Percentiles rank a stretch among this genome's conserved stretches.
phyloP scores from a whole-genome alignment of 768 basidiomycete genomes.

The Phanerochaete sordida region DNA sequence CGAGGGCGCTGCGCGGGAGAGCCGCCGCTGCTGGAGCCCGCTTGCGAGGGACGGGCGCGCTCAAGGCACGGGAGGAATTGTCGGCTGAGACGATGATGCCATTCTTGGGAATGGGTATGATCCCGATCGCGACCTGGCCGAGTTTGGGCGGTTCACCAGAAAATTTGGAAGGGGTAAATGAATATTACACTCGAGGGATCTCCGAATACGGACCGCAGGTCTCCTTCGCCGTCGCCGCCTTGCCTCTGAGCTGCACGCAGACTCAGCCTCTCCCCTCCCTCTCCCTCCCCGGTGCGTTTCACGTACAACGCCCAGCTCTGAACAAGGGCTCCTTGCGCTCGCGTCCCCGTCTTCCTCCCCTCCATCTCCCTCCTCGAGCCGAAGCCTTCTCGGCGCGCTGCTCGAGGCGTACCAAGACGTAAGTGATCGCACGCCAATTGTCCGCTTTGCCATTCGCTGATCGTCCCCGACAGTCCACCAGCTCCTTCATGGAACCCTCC shows the following conservation, averaged over 20 bases:
- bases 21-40: background rate
- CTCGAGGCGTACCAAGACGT: conserved; percentile 2
- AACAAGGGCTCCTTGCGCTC: background rate
- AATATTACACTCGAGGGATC: conserved; percentile 7
- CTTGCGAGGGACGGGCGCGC: background rate
- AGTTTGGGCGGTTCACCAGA: background rate
- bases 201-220: conserved; percentile 15
- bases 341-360: background rate
- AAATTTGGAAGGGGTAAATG: conserved; percentile 7
- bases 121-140: background rate
- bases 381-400: background rate
- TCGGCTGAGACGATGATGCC: background rate
- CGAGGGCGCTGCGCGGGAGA: background rate
- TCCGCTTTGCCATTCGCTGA: conserved; percentile 3
- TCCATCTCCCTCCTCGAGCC: background rate
- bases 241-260: conserved; percentile 7
- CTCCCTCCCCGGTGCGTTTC: background rate
- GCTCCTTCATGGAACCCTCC: conserved; percentile 30
- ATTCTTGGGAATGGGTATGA: background rate
- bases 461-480: conserved; percentile 11
- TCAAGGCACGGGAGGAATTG: conserved; percentile 1
- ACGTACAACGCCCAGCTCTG: background rate
- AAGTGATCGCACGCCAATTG: conserved; percentile 3
- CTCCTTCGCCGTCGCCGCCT: conserved; percentile 12
- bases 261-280: background rate